Conservation (phyloP, 2,329 filamentous ascomycete species). For the Pestalotiopsis fici region DNA sequence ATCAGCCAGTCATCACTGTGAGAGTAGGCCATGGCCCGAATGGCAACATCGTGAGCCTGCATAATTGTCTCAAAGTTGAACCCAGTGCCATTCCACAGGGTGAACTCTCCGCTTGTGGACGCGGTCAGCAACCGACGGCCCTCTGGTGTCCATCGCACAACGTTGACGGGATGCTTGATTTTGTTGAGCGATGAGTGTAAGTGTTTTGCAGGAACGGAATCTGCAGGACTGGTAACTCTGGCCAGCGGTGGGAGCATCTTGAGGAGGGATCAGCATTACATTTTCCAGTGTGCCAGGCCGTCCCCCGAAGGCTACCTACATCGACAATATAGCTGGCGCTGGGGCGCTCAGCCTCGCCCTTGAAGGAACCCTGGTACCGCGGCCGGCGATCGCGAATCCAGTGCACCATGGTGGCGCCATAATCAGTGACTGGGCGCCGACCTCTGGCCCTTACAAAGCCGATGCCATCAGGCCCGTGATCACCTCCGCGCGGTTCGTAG, state of each 20-base stretch:
- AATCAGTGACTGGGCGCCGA: slow-evolving; percentile 79
- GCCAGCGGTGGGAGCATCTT: slow-evolving; percentile 88
- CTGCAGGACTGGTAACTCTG: slow-evolving; percentile 71
- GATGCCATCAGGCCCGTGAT: slow-evolving; percentile 41
- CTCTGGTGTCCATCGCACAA: slow-evolving; percentile 97
- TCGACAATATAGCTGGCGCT: slow-evolving; percentile 89
- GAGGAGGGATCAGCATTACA: slow-evolving; percentile 17
- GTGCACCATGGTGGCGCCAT: slow-evolving; percentile 84
- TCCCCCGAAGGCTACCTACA: slow-evolving; percentile 48
- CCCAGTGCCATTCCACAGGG: slow-evolving; percentile 96
- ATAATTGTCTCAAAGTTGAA: slow-evolving; percentile 99
- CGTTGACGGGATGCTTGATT: slow-evolving; percentile 95
- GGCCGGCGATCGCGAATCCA: slow-evolving; percentile 86
- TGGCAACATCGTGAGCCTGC: slow-evolving; percentile 91
- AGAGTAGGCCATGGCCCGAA: slow-evolving; percentile 82
- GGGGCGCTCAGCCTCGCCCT: slow-evolving; percentile 79
- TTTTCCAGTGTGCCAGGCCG: neutral
- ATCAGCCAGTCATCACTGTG: slow-evolving; percentile 97
- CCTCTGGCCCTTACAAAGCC: slow-evolving; percentile 51
- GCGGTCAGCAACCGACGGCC: slow-evolving; percentile 88
- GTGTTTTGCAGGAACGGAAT: slow-evolving; percentile 91
- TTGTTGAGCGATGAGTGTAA: slow-evolving; percentile 98
- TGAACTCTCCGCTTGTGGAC: slow-evolving; percentile 96
- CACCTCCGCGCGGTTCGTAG: slow-evolving; percentile 56
- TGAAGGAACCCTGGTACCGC: slow-evolving; percentile 70